Evolutionary conservation across 2,329 filamentous ascomycete genomes (phyloP).

Genomic region (Madurella fahalii): DNA sequence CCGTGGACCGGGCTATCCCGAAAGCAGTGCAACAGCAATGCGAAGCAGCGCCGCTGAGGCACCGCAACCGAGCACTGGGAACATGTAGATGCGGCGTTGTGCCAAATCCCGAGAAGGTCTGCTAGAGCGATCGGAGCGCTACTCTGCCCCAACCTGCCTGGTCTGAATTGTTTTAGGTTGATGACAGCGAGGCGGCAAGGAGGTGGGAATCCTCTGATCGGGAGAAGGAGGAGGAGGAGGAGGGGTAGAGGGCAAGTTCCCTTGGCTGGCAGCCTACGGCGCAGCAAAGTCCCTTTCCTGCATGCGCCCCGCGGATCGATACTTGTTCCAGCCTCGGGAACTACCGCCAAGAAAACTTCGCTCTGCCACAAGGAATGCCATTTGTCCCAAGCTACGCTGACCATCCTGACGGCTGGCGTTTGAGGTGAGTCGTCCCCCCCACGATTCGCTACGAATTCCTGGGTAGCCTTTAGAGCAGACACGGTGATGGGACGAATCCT

Average conservation of each 20-base stretch:
- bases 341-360: slow-evolving; percentile 5
- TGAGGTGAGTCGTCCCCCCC: too few relatives aligned
- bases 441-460: not conserved
- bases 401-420: too few relatives aligned
- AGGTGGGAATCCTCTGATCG: not conserved
- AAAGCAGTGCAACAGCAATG: not conserved
- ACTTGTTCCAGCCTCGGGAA: slow-evolving; percentile 4
- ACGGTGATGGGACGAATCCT: not conserved
- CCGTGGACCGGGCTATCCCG: not conserved
- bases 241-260: slow-evolving; percentile 1
- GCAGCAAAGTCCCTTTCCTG: slow-evolving; percentile 3
- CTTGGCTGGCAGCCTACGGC: not conserved
- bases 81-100: not conserved
- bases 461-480: not conserved
- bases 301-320: not conserved
- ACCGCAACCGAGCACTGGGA: not conserved
- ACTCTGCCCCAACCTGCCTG: not conserved
- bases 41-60: slow-evolving; percentile 1
- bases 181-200: slow-evolving; percentile 12
- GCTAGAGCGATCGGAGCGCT: not conserved
- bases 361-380: too few relatives aligned
- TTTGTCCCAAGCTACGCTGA: too few relatives aligned
- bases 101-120: not conserved
- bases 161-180: slow-evolving; percentile 17
- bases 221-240: too few relatives aligned